Base-by-base conservation (phyloP, 257 asterid species). In the Solanum okadae region DNA sequence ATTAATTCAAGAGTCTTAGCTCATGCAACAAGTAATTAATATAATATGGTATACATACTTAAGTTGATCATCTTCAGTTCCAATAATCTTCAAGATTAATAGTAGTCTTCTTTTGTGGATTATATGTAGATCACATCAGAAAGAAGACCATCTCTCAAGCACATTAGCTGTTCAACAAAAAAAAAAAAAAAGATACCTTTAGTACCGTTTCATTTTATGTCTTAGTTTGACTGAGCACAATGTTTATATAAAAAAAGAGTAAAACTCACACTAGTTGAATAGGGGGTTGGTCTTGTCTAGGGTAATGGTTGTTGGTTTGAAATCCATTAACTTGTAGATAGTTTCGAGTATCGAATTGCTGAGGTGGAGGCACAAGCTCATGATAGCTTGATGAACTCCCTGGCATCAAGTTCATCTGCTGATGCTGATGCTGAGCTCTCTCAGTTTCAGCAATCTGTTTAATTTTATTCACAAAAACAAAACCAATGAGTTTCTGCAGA, bases 361-460 rank as follows among this genome's bases (percentile, higher is more conserved):
- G 98, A 72, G 94, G 92, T 63, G 92, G 94, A 85, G 89, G 91
- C 10, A 91, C 93, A 37, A 93, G 95, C 3, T 86, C 85, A 70
- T 71, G 38, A 31, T 91, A 94, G 44, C 91, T 95, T 2, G 96
- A 93, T 2, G 96, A 93, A 87, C 93, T 95, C 76, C 97, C 96
- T 0, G 98, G 96, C 98, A 97, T 93, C 94, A 95, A 90, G 89
- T 87, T 93, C 97, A 95, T 94, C 70, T 91, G 92, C 25, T 79
- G 85, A 35, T 78, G 84, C 56, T 77, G 85, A 12, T 79, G 85
- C 87, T 94, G 96, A 22, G 89, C 96, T 88, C 98, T 93, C 93
- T 93, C 96, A 34, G 93, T 91, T 91, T 97, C 99, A 91, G 97
- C 94, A 90, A 97, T 95, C 98, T 96, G 46, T 61, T 49, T 16